phyloP scores from a whole-genome alignment of 2,329 filamentous ascomycete species.

The Pseudogymnoascus sp. region DNA sequence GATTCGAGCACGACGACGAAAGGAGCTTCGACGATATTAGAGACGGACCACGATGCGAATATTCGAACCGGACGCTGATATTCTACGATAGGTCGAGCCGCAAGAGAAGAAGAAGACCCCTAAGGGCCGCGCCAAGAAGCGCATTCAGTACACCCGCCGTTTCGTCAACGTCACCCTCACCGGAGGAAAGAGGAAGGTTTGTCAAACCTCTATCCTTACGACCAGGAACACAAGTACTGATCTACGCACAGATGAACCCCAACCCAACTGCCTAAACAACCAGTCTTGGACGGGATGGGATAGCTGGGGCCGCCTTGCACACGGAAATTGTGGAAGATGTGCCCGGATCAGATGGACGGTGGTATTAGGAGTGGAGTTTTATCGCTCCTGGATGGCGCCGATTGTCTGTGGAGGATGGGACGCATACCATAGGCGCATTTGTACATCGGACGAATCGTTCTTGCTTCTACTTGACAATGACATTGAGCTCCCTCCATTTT shows the following conservation, averaged over 20 bases:
- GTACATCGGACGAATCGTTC: constrained; percentile 24
- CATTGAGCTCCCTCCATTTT: constrained; percentile 8
- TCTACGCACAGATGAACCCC: constrained; percentile 63
- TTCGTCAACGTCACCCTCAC: constrained; percentile 98
- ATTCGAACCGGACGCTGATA: constrained; percentile 20
- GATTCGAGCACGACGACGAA: neutral
- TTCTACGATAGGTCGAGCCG: constrained; percentile 59
- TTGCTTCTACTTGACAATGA: constrained; percentile 20
- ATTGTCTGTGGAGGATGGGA: constrained; percentile 26
- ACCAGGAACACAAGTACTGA: constrained; percentile 16
- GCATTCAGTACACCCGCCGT: constrained; percentile 89
- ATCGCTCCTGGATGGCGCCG: constrained; percentile 23
- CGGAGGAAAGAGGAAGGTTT: constrained; percentile 96
- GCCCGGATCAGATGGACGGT: constrained; percentile 24
- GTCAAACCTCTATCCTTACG: constrained; percentile 22
- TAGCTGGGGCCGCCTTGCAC: constrained; percentile 15
- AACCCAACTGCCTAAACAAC: constrained; percentile 61
- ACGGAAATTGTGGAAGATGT: constrained; percentile 19
- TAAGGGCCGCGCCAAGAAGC: constrained; percentile 97
- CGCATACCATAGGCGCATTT: constrained; percentile 28
- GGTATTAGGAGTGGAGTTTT: constrained; percentile 22
- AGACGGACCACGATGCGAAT: constrained; percentile 1
- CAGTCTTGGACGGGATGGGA: constrained; percentile 17
- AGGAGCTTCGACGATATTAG: neutral
- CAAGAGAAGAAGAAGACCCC: constrained; percentile 96